A percentile compares a stretch with the other conserved stretches of the same genome.
Conservation (phyloP, 2,329 filamentous ascomycete species). For the Xylariales sp. region DNA sequence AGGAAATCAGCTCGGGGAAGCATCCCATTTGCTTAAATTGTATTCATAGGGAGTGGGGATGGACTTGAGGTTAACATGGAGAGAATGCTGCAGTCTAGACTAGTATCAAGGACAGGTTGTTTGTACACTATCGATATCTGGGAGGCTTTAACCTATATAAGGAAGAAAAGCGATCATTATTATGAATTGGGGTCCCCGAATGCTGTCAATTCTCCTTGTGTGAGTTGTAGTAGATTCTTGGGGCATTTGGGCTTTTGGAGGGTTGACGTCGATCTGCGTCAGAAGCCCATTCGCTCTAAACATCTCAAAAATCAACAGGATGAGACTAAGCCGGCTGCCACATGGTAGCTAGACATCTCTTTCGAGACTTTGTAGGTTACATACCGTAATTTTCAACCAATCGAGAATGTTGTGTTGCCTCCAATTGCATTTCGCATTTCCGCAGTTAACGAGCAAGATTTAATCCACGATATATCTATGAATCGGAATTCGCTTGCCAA, state of each 20-base stretch:
- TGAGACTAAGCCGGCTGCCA: not conserved
- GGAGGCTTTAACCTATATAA: slow-evolving; percentile 12
- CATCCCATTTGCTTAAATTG: slow-evolving; percentile 9
- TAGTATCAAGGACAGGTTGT: slow-evolving; percentile 31
- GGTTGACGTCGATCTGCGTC: slow-evolving; percentile 14
- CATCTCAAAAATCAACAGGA: not conserved
- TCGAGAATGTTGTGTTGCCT: no score
- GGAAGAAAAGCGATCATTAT: slow-evolving; percentile 15
- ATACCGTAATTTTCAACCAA: not conserved
- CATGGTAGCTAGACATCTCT: not conserved
- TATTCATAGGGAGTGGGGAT: slow-evolving; percentile 5
- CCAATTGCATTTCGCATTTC: no score
- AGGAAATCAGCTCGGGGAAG: not conserved
- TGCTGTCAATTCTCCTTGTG: not conserved
- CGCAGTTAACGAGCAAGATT: not conserved
- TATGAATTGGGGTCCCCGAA: not conserved
- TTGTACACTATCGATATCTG: slow-evolving; percentile 33
- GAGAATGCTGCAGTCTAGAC: slow-evolving; percentile 9
- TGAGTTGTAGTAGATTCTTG: not conserved
- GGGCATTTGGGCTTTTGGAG: not conserved
- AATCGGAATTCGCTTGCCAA: not conserved
- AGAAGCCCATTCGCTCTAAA: not conserved
- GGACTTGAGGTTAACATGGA: not conserved
- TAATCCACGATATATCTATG: not conserved
- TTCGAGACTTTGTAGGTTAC: not conserved